These are phyloP conservation scores for Cladosporium sp. DNA, from an alignment of 2,329 filamentous ascomycete genomes.

Conservation along the genomic window DNA sequence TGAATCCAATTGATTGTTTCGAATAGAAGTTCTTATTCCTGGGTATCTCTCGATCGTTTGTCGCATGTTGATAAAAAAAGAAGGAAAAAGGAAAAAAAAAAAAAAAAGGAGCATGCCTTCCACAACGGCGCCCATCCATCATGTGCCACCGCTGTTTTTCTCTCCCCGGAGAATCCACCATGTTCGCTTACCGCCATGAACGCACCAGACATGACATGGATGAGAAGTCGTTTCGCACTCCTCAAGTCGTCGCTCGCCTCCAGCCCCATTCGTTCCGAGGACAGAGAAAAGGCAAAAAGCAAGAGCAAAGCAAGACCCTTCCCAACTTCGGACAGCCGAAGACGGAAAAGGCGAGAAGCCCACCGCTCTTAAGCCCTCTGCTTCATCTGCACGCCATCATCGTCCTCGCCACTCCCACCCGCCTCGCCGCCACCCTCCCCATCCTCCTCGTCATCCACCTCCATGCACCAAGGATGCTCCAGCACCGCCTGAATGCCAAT, in stretches of 20 bases:
- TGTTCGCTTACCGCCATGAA: too few relatives aligned
- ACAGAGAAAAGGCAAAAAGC: too few relatives aligned
- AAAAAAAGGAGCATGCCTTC: too few relatives aligned
- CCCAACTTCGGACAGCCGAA: neutral
- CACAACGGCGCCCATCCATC: too few relatives aligned
- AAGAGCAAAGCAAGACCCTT: neutral
- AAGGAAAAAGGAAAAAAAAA: neutral
- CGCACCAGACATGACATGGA: too few relatives aligned
- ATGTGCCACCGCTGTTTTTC: too few relatives aligned
- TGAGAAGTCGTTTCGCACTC: too few relatives aligned
- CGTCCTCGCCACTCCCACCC: neutral
- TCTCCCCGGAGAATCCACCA: too few relatives aligned
- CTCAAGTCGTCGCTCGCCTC: too few relatives aligned
- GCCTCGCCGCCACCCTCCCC: neutral
- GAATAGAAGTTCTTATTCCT: slow-evolving; percentile 6
- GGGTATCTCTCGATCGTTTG: slow-evolving; percentile 12
- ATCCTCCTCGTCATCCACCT: slow-evolving; percentile 20
- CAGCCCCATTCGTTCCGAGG: too few relatives aligned
- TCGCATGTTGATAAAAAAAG: neutral
- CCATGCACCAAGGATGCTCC: slow-evolving; percentile 75
- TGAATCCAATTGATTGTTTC: neutral
- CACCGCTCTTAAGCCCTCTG: neutral
- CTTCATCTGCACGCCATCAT: neutral
- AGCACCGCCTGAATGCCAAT: slow-evolving; percentile 86
- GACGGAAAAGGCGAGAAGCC: too few relatives aligned